Evolutionary conservation across 768 basidiomycete genomes (phyloP), one percentile per base, ranked within the genome.

Genomic region (Trametes villosa): DNA sequence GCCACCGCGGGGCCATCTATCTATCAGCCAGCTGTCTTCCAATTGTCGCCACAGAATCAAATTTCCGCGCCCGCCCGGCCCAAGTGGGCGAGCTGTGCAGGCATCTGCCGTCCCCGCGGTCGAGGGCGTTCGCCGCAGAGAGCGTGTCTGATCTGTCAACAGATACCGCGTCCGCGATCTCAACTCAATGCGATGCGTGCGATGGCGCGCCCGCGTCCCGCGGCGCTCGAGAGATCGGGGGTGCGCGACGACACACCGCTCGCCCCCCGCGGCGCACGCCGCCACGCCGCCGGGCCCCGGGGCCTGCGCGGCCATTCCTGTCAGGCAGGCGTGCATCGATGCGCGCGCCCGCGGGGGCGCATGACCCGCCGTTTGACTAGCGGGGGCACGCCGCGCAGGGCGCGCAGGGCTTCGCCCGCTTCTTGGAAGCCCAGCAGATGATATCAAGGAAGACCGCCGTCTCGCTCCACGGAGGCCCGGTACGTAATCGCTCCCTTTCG

Each of bases 401-500:
- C 15, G 44, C 42, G 33, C 50, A 53, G 27, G 47, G 40, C 53
- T 55, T 42, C 31, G 30, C 30, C 31, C 41, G 53, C 53, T 61
- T 61, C 60, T 50, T 61, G 60, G 60, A 60, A 60, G 59, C 36
- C 36, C 26, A 31, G 45, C 41, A n/a, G 22, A 53, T 60, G 59
- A 53, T 61, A 55, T 50, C 53, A 61, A 18, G 41, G 59, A 48
- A 61, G 53, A 13, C 9, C 29, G 45, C 31, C 59, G 45, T 42
- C 60, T 30, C 48, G 31, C 53, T n/a, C 60, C 41, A 48, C 52
- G 53, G 60, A 61, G 38, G 48, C 42, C 51, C 38, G 60, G 53
- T 61, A 61, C 60, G 60, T 61, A 61, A 61, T 61, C 47, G 48
- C 60, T 50, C 40, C 46, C 60, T 54, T 50, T 61, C 31, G 13